Evolutionary conservation across 345 rosid species (phyloP), one percentile per base, ranked within the genome.

Genomic region (Turritis glabra): DNA sequence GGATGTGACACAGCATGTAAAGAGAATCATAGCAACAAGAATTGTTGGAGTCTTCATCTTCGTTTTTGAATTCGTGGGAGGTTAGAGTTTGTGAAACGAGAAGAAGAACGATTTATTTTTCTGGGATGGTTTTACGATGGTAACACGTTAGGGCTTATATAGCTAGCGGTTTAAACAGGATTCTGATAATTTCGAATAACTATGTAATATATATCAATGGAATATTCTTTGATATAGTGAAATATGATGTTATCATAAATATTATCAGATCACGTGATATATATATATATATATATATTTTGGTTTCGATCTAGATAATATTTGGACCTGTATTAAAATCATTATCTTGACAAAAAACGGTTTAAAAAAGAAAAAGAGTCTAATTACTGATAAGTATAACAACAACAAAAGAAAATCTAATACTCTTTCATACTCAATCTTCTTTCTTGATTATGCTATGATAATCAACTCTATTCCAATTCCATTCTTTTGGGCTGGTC

Each of bases 1-100:
- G 14, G 75, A 58, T 30, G 35, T 58, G 48, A 35, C 50, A 60
- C 35, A 58, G 14, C 58, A 46, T 59, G 75, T 59, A 14, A 71
- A 46, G 48, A 59, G 48, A 26, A 71, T 7, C 1, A 48, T 59
- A 2, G 67, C 67, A 22, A 59, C 3, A 48, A 47, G 7, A 48
- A 71, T 0, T 58, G 50, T 18, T 30, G 48, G 38, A 35, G 37
- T 47, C 14, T 71, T 58, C 67, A 71, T 71, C 37, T 27, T 67
- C 4, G 22, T 59, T 37, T 37, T 38, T 21, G 11, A 15, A 25
- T 7, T 60, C 12, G 17, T 60, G 14, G 3, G 21, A 60, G 32
- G 8, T 38, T 60, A 38, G 21, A 60, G 8, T 13, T 22, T 22
- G 27, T 35, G 12, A 11, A 33, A 10, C 14, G 41, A 30, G 41